Evolutionary conservation across 2,329 filamentous ascomycete genomes (phyloP).

Genomic region (Paracoccidioides brasiliensis): DNA sequence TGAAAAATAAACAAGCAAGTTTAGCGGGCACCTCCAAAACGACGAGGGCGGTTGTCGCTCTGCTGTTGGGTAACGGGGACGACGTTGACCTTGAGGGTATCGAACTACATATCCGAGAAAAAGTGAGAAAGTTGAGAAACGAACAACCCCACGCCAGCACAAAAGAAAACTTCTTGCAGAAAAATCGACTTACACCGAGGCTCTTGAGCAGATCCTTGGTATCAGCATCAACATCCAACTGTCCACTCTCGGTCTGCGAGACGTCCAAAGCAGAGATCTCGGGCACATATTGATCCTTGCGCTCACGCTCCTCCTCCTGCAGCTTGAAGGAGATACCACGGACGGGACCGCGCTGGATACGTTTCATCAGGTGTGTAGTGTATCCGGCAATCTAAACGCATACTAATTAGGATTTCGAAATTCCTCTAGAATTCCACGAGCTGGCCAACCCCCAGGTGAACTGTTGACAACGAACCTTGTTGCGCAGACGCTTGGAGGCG

Average conservation of each 20-base stretch:
- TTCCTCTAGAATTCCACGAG: background rate
- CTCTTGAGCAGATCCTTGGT: slow-evolving; percentile 99
- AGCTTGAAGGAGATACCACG: slow-evolving; percentile 99
- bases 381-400: slow-evolving; percentile 74
- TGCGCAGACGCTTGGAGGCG: slow-evolving; percentile 95
- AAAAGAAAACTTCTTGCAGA: background rate
- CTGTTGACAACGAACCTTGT: slow-evolving; percentile 59
- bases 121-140: slow-evolving; percentile 19
- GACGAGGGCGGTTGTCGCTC: slow-evolving; percentile 64
- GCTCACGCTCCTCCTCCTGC: slow-evolving; percentile 99
- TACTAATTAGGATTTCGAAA: background rate
- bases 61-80: slow-evolving; percentile 82
- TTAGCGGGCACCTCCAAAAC: slow-evolving; percentile 42
- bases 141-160: background rate
- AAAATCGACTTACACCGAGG: slow-evolving; percentile 68
- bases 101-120: slow-evolving; percentile 53
- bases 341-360: slow-evolving; percentile 97
- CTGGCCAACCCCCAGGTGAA: no score
- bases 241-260: slow-evolving; percentile 81
- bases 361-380: slow-evolving; percentile 99
- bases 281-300: slow-evolving; percentile 99
- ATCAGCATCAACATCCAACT: slow-evolving; percentile 90
- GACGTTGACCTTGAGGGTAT: slow-evolving; percentile 93
- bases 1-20: background rate
- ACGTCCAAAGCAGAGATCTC: slow-evolving; percentile 98